phyloP scores from a whole-genome alignment of 163 green algal species.

The Scenedesmus sp. region DNA sequence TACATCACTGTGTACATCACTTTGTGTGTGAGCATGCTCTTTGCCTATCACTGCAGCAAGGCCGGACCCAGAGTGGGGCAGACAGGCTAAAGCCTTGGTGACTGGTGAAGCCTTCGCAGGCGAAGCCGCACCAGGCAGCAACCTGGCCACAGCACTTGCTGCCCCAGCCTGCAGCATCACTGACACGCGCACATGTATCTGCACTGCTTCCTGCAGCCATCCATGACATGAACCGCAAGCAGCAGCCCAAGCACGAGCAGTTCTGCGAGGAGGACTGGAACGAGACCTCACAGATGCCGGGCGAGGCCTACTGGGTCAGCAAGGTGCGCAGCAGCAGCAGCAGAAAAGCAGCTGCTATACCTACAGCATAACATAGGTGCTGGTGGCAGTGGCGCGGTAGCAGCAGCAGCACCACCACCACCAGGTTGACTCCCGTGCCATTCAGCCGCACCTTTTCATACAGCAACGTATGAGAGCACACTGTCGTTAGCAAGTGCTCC shows the following conservation, averaged over 20 bases:
- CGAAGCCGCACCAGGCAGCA: no score
- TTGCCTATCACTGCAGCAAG: no score
- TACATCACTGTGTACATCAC: no score
- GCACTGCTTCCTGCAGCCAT: slow-evolving; percentile 62
- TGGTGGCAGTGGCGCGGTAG: neutral
- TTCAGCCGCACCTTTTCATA: neutral
- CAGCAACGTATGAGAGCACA: neutral
- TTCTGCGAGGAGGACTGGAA: slow-evolving; percentile 89
- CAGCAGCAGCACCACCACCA: neutral
- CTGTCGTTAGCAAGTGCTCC: neutral
- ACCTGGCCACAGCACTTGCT: neutral
- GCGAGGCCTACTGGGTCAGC: slow-evolving; percentile 78
- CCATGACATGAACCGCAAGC: slow-evolving; percentile 67
- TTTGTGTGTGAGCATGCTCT: no score
- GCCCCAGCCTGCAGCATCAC: neutral
- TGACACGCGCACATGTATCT: neutral
- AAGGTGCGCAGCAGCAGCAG: slow-evolving; percentile 66
- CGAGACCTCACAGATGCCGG: slow-evolving; percentile 63
- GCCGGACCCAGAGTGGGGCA: no score
- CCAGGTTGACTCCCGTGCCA: neutral
- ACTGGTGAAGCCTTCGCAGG: no score
- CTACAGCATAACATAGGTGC: neutral
- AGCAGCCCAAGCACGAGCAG: slow-evolving; percentile 42
- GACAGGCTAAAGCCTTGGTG: no score
- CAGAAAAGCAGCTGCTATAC: neutral